Conservation (phyloP, 495 filamentous ascomycete species). For the Schizothecium vesticola region DNA sequence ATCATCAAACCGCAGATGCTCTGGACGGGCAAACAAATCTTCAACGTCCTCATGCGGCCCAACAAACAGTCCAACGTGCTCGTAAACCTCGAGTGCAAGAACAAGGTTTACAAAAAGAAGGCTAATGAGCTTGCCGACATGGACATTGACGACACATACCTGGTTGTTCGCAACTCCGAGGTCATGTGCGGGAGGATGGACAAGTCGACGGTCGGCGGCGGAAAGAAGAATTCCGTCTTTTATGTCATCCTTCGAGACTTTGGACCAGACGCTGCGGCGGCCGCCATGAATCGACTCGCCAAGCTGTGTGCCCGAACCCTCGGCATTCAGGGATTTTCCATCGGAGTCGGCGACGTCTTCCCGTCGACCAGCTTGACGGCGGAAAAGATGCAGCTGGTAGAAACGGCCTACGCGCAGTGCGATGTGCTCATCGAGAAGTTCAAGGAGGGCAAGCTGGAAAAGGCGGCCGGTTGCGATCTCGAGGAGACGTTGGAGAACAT, state of each 20-base stretch:
- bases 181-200: conserved; percentile 99
- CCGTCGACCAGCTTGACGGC: conserved; percentile 62
- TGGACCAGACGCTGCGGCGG: conserved; percentile 79
- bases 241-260: conserved; percentile 94
- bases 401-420: conserved; percentile 72
- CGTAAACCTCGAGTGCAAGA: conserved; percentile 90
- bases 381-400: conserved; percentile 69
- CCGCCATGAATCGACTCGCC: conserved; percentile 89
- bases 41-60: conserved; percentile 90
- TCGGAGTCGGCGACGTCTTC: conserved; percentile 90
- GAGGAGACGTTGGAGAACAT: conserved; percentile 87
- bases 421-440: conserved; percentile 80
- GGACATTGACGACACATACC: conserved; percentile 75
- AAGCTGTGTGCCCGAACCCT: conserved; percentile 86
- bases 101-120: conserved; percentile 65
- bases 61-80: conserved; percentile 72
- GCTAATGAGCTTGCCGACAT: conserved; percentile 59
- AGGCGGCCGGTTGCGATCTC: conserved; percentile 81
- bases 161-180: conserved; percentile 92
- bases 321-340: conserved; percentile 88
- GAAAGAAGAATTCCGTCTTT: conserved; percentile 96
- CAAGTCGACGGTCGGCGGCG: conserved; percentile 88
- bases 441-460: conserved; percentile 70
- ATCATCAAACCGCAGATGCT: conserved; percentile 80
- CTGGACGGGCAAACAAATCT: conserved; percentile 98